Conservation (phyloP, 805 yeast genomes). For the Teunomyces stri region DNA sequence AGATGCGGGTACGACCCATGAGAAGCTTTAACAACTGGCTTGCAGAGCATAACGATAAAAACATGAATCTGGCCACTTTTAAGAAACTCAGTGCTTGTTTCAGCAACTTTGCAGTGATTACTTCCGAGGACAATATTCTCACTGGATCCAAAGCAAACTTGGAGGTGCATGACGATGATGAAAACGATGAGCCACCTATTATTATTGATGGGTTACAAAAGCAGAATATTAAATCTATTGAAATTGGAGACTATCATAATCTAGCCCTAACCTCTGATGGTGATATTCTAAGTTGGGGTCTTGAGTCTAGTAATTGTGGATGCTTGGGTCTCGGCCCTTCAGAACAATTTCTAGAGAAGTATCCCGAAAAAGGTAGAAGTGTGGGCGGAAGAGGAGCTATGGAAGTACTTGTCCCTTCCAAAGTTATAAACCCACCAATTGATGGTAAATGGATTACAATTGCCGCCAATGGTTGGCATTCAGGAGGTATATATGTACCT, state of each 20-base stretch:
- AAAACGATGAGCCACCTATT: slow-evolving; percentile 23
- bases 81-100: slow-evolving; percentile 55
- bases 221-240: slow-evolving; percentile 50
- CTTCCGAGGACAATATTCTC: slow-evolving; percentile 48
- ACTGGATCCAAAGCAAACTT: slow-evolving; percentile 30
- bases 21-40: slow-evolving; percentile 32
- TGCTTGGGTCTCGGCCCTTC: slow-evolving; percentile 60
- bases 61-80: slow-evolving; percentile 30
- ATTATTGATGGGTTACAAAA: slow-evolving; percentile 44
- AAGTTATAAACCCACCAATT: slow-evolving; percentile 38
- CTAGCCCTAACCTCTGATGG: slow-evolving; percentile 63
- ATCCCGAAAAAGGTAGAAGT: slow-evolving; percentile 17
- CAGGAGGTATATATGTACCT: slow-evolving; percentile 52
- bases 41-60: slow-evolving; percentile 14
- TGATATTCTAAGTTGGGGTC: slow-evolving; percentile 62
- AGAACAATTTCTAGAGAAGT: slow-evolving; percentile 8
- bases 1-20: slow-evolving; percentile 13
- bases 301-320: slow-evolving; percentile 61
- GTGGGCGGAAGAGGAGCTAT: slow-evolving; percentile 32
- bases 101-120: slow-evolving; percentile 52
- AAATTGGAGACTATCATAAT: slow-evolving; percentile 70
- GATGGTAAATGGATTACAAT: slow-evolving; percentile 53
- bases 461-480: slow-evolving; percentile 81
- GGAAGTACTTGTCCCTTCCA: slow-evolving; percentile 16
- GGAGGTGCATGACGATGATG: slow-evolving; percentile 9